These are phyloP conservation scores for Nemania serpens DNA, from an alignment of 2,329 filamentous ascomycete species.

Conservation along the genomic window DNA sequence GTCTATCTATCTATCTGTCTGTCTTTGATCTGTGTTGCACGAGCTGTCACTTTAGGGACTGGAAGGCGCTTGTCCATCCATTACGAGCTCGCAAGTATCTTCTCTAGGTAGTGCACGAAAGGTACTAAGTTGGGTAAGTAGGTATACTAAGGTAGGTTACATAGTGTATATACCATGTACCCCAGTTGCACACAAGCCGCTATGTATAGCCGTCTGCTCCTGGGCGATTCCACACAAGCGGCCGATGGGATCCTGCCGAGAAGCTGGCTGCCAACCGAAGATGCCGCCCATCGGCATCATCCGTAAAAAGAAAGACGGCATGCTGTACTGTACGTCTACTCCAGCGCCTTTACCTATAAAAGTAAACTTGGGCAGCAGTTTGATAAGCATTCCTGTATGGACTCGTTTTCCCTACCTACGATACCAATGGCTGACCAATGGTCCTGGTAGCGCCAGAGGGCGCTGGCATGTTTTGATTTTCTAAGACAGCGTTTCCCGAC, in stretches of 20 bases:
- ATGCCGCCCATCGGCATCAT: background rate
- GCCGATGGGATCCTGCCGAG: conserved; percentile 18
- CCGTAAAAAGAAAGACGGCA: background rate
- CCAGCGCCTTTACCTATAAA: no score
- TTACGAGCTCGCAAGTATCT: conserved; percentile 1
- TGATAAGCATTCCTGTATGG: background rate
- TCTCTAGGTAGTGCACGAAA: no score
- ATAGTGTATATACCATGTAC: no score
- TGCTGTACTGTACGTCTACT: no score
- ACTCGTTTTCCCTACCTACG: background rate
- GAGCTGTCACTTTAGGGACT: background rate
- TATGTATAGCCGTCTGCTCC: no score
- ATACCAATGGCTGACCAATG: background rate
- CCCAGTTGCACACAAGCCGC: no score
- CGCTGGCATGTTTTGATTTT: background rate
- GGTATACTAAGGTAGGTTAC: no score
- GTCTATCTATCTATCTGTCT: no score
- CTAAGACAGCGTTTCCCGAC: conserved; percentile 1
- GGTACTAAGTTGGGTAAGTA: no score
- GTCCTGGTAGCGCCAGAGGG: background rate
- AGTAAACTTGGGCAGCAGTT: no score
- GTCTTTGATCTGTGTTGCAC: no score
- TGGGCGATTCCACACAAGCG: no score
- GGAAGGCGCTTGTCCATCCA: background rate
- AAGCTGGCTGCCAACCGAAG: conserved; percentile 4